These are phyloP conservation scores for Nicotiana undulata DNA, from an alignment of 257 asterid genomes.

Conservation along the genomic window DNA sequence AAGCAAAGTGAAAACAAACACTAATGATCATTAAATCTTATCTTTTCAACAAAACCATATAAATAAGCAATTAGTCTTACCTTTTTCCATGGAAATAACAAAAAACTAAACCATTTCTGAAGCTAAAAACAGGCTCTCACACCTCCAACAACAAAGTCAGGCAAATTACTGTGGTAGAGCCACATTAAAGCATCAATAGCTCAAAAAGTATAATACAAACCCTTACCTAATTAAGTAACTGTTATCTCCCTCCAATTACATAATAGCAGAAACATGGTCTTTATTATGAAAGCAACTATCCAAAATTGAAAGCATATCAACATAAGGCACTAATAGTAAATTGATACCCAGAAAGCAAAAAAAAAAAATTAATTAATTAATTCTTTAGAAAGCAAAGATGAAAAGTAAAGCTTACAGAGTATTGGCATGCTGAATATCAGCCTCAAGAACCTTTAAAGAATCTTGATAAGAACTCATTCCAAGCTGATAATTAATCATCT, in stretches of 20 bases:
- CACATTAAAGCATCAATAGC: neutral
- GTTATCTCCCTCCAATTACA: neutral
- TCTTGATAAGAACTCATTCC: constrained; percentile 56
- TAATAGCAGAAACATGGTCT: neutral
- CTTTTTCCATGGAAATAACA: neutral
- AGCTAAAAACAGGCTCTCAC: neutral
- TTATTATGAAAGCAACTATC: neutral
- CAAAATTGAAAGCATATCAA: neutral
- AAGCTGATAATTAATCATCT: constrained; percentile 62
- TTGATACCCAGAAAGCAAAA: neutral
- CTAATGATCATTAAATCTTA: neutral
- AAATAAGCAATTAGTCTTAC: neutral
- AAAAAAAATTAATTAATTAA: neutral
- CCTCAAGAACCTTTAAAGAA: constrained; percentile 63
- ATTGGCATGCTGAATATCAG: constrained; percentile 81
- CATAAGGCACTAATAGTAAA: neutral
- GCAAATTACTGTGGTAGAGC: neutral
- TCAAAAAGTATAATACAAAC: neutral
- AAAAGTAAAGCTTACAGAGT: constrained; percentile 47
- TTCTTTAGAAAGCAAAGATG: neutral
- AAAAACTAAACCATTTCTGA: neutral
- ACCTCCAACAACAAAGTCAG: neutral
- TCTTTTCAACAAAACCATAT: neutral
- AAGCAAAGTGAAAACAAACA: neutral
- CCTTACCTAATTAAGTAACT: neutral